A percentile compares a stretch with the other conserved stretches of the same genome.
Conservation (phyloP, 176 grass and related monocot genomes). For the Themeda triandra region DNA sequence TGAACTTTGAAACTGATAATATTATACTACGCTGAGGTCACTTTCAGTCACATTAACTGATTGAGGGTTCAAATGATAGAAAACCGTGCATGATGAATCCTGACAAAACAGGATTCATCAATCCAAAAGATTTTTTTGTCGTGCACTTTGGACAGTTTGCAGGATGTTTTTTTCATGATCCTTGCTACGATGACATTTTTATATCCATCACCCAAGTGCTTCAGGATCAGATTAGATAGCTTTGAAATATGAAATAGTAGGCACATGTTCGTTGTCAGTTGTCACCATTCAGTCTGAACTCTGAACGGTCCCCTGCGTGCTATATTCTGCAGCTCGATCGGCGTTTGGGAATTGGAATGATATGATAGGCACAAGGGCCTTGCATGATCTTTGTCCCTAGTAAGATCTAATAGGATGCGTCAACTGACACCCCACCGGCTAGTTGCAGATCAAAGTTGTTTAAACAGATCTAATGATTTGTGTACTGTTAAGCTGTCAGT, state of each 20-base stretch:
- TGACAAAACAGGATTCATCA: background rate
- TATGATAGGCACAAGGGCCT: background rate
- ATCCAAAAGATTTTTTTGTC: background rate
- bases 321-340: conserved; percentile 24
- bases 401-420: conserved; percentile 34
- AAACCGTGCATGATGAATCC: background rate
- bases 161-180: background rate
- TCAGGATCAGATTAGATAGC: conserved; percentile 2
- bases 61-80: background rate
- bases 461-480: conserved; percentile 10
- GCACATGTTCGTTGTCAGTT: conserved; percentile 2
- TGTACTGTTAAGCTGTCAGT: conserved; percentile 41
- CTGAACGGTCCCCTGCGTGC: background rate
- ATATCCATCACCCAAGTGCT: background rate
- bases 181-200: conserved; percentile 20
- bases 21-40: too few relatives aligned
- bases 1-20: background rate
- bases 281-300: conserved; percentile 21
- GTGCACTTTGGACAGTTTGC: background rate
- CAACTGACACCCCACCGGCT: conserved; percentile 26
- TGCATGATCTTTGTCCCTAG: background rate
- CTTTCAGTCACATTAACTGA: background rate
- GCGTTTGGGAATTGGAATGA: background rate
- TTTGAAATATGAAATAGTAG: background rate
- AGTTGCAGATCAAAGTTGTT: background rate